These are phyloP conservation scores for Jasminum sambac DNA, from an alignment of 257 asterid species.

Conservation along the genomic window DNA sequence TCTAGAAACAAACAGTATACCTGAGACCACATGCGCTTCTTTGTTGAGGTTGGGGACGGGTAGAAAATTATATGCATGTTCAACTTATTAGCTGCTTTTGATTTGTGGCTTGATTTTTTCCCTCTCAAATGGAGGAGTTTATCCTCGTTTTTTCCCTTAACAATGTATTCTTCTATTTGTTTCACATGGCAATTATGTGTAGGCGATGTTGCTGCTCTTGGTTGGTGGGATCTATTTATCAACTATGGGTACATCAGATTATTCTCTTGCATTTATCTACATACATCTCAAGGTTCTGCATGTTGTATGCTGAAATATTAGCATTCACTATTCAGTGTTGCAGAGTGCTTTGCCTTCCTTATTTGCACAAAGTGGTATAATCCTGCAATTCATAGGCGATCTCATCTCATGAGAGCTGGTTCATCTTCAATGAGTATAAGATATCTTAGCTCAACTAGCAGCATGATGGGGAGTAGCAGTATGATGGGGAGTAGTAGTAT, in stretches of 20 bases:
- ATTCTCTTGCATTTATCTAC: constrained; percentile 13
- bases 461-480: constrained; percentile 46
- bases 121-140: background rate
- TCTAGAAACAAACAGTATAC: background rate
- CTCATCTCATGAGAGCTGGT: constrained; percentile 42
- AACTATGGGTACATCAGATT: constrained; percentile 68
- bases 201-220: constrained; percentile 97
- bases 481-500: constrained; percentile 43
- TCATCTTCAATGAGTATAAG: constrained; percentile 56
- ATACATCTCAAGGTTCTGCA: background rate
- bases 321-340: constrained; percentile 61
- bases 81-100: background rate
- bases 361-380: constrained; percentile 95
- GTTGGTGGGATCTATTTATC: constrained; percentile 98
- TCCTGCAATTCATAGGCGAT: constrained; percentile 85
- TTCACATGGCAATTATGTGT: constrained; percentile 28
- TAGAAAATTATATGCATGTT: background rate
- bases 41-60: background rate
- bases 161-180: background rate
- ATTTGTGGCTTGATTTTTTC: background rate
- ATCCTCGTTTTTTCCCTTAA: constrained; percentile 3
- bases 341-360: constrained; percentile 90
- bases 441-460: constrained; percentile 53
- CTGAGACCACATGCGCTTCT: background rate
- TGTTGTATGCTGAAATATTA: constrained; percentile 23